Conservation (phyloP, 306 rosid genomes). For the Datisca glomerata region DNA sequence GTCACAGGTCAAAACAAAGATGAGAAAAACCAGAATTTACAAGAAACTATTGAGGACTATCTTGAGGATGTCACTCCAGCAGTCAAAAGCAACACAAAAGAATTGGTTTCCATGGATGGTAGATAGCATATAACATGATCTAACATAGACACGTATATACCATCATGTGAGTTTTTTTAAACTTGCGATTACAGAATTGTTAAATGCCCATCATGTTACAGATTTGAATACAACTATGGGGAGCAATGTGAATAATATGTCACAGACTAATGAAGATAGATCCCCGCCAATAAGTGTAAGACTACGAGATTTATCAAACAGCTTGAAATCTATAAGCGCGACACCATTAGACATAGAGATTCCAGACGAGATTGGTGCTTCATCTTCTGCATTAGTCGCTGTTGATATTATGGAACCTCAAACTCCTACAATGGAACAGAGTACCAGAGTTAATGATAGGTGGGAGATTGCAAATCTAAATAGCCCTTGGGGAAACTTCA, state of each 20-base stretch:
- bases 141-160: too few species aligned
- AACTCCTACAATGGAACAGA: slow-evolving; percentile 37
- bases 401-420: slow-evolving; percentile 37
- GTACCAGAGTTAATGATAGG: slow-evolving; percentile 14
- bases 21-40: not conserved
- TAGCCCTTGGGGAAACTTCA: slow-evolving; percentile 68
- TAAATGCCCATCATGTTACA: too few species aligned
- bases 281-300: slow-evolving; percentile 75
- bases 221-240: slow-evolving; percentile 32
- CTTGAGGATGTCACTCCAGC: slow-evolving; percentile 17
- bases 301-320: slow-evolving; percentile 48
- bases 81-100: slow-evolving; percentile 8
- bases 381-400: slow-evolving; percentile 20
- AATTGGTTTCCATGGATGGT: slow-evolving; percentile 36
- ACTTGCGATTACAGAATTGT: too few species aligned
- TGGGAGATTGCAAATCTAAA: slow-evolving; percentile 20
- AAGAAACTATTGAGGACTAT: slow-evolving; percentile 7
- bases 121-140: slow-evolving; percentile 8
- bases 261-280: slow-evolving; percentile 13
- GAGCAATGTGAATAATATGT: slow-evolving; percentile 17
- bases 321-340: slow-evolving; percentile 26
- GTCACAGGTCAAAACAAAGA: slow-evolving; percentile 1
- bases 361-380: slow-evolving; percentile 14
- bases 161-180: too few species aligned
- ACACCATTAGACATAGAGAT: slow-evolving; percentile 26